phyloP scores from a whole-genome alignment of 2,329 filamentous ascomycete species.

The Aspergillus sp. region DNA sequence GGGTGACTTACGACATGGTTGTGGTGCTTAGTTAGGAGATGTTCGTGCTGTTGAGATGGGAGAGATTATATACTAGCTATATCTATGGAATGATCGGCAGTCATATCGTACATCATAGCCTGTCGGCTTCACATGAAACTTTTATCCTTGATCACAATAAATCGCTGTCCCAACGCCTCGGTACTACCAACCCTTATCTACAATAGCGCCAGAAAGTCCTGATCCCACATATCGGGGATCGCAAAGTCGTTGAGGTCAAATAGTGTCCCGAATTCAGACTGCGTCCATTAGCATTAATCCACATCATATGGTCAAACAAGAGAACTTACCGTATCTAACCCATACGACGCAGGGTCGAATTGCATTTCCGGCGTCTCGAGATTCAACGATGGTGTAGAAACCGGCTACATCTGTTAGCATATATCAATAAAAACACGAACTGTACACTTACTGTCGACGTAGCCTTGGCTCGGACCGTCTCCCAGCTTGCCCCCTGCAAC shows the following conservation, averaged over 20 bases:
- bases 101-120: neutral
- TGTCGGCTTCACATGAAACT: neutral
- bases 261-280: slow-evolving; percentile 36
- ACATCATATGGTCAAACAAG: slow-evolving; percentile 13
- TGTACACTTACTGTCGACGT: neutral
- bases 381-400: slow-evolving; percentile 15
- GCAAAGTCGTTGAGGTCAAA: slow-evolving; percentile 31
- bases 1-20: slow-evolving; percentile 10
- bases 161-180: neutral
- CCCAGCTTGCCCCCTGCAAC: slow-evolving; percentile 26
- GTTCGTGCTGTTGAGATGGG: neutral
- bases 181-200: neutral
- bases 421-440: neutral
- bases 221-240: slow-evolving; percentile 31
- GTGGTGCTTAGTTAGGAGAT: neutral
- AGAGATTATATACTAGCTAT: slow-evolving; percentile 3
- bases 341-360: slow-evolving; percentile 28
- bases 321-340: slow-evolving; percentile 10
- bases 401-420: slow-evolving; percentile 19
- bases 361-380: slow-evolving; percentile 21
- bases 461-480: slow-evolving; percentile 23
- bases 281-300: slow-evolving; percentile 13
- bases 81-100: neutral
- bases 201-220: slow-evolving; percentile 23
- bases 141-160: neutral